Conservation (phyloP, 768 basidiomycete genomes). For the Cystobasidium ongulense region DNA sequence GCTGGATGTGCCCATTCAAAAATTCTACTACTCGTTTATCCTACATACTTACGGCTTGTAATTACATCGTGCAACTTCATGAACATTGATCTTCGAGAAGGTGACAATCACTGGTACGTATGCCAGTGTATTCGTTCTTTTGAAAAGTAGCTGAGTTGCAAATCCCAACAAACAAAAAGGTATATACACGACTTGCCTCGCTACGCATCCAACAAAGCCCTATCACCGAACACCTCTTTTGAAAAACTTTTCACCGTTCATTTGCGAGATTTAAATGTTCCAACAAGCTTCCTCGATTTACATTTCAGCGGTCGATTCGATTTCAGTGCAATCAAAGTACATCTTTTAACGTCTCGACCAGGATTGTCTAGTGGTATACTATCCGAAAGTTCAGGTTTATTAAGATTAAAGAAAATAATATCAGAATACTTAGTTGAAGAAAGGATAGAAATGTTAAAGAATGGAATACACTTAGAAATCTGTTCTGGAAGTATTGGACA, state of each 20-base stretch:
- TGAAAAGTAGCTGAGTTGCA: too few relatives aligned
- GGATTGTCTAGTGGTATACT: neutral
- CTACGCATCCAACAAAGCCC: neutral
- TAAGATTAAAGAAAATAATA: conserved; percentile 13
- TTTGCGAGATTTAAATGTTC: conserved; percentile 23
- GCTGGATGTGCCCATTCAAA: conserved; percentile 28
- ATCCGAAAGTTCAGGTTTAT: neutral
- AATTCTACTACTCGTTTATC: conserved; percentile 24
- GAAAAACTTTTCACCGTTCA: conserved; percentile 22
- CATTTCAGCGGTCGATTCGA: conserved; percentile 30
- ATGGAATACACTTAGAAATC: conserved; percentile 22
- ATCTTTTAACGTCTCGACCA: conserved; percentile 24
- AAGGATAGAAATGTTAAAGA: neutral
- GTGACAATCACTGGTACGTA: conserved; percentile 35
- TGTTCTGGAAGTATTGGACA: conserved; percentile 17
- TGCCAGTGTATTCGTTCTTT: too few relatives aligned
- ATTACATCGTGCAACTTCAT: conserved; percentile 34
- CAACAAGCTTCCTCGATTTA: neutral
- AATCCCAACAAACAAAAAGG: conserved; percentile 14
- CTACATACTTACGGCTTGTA: conserved; percentile 25
- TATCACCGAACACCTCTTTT: neutral
- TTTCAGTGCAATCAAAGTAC: neutral
- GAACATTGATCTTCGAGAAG: conserved; percentile 23
- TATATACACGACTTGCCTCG: conserved; percentile 31
- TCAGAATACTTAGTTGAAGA: neutral